phyloP scores from a whole-genome alignment of 2,329 filamentous ascomycete genomes.

The Rhinocladiella mackenziei region DNA sequence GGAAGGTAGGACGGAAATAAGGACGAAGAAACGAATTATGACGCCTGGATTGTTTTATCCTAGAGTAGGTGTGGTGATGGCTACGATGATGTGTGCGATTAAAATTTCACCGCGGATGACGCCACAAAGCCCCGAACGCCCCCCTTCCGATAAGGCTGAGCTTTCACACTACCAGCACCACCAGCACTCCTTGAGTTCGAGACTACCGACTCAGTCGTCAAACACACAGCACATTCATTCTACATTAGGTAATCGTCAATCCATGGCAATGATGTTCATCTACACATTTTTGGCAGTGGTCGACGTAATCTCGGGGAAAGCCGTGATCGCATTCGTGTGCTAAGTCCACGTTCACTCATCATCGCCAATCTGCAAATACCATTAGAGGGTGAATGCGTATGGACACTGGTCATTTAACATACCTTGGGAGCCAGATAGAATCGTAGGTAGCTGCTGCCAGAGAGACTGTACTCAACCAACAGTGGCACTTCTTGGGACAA shows the following conservation, averaged over 20 bases:
- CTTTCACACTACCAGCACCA: too few species aligned
- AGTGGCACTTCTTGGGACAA: conserved; percentile 95
- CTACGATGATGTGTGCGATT: neutral
- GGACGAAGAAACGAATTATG: neutral
- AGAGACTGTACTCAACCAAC: conserved; percentile 83
- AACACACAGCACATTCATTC: conserved; percentile 2
- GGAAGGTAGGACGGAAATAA: neutral
- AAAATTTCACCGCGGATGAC: neutral
- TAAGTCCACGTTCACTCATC: conserved; percentile 41
- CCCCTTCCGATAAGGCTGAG: conserved; percentile 1
- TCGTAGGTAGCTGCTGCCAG: conserved; percentile 79
- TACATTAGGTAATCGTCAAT: conserved; percentile 2
- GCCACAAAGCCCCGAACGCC: neutral
- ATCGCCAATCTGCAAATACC: conserved; percentile 57
- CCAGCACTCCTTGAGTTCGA: too few species aligned
- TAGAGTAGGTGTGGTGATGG: neutral
- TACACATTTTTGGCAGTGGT: too few species aligned
- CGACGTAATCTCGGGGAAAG: too few species aligned
- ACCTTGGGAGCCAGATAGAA: conserved; percentile 99
- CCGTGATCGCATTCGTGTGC: conserved; percentile 5
- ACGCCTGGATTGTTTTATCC: neutral
- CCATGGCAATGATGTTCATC: too few species aligned
- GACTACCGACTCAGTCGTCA: neutral
- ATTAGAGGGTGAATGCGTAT: conserved; percentile 36
- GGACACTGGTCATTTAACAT: conserved; percentile 33